A percentile compares a stretch with the other conserved stretches of the same genome.
Evolutionary conservation across 257 asterid genomes (phyloP).

Genomic region (Fraxinus cuspidata): DNA sequence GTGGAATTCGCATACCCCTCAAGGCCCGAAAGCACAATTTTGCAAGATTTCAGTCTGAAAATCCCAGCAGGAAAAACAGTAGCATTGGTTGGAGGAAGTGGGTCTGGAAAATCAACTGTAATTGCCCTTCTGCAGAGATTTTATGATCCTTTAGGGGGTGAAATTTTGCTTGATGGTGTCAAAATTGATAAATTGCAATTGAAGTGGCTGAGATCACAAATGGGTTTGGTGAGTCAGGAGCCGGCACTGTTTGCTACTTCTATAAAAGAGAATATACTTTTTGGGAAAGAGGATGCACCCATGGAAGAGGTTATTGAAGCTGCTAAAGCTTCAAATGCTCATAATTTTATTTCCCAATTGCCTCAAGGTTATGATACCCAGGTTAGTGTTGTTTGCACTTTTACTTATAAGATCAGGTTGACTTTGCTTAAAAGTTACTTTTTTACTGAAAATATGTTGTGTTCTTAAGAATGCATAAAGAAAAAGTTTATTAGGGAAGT

Average conservation of each 20-base stretch:
- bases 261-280: constrained; percentile 78
- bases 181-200: constrained; percentile 71
- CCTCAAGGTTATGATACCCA: constrained; percentile 93
- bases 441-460: no score
- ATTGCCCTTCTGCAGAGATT: constrained; percentile 78
- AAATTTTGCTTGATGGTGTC: constrained; percentile 71
- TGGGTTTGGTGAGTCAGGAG: constrained; percentile 96
- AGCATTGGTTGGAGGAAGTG: constrained; percentile 94
- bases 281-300: constrained; percentile 85
- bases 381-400: constrained; percentile 36
- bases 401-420: no score
- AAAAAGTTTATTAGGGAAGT: no score
- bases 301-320: constrained; percentile 76
- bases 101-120: constrained; percentile 87
- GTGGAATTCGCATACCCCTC: constrained; percentile 78
- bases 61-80: constrained; percentile 73
- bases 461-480: no score
- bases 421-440: no score
- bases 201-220: constrained; percentile 90
- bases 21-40: constrained; percentile 66
- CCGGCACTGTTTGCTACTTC: constrained; percentile 90
- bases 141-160: constrained; percentile 79
- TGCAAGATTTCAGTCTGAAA: constrained; percentile 58
- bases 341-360: constrained; percentile 74
- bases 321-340: constrained; percentile 93